Evolutionary conservation across 306 rosid species (phyloP).

Genomic region (Hippophae tibetana): DNA sequence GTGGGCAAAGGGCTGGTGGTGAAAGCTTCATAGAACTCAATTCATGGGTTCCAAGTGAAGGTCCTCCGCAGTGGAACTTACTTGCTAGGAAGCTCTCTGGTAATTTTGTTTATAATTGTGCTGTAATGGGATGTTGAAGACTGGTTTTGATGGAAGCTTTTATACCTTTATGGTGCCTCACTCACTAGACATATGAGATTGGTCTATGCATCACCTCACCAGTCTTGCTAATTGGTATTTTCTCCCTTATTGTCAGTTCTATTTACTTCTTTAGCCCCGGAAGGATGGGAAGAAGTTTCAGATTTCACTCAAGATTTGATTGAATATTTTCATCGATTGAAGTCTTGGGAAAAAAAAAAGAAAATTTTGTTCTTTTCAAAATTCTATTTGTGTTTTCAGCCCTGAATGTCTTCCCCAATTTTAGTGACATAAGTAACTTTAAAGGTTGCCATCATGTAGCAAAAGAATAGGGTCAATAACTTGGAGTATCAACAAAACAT

Average conservation of each 20-base stretch:
- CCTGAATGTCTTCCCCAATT: slow-evolving; percentile 42
- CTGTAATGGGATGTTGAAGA: slow-evolving; percentile 94
- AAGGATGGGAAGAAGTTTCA: slow-evolving; percentile 38
- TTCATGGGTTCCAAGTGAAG: slow-evolving; percentile 90
- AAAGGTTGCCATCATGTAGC: slow-evolving; percentile 53
- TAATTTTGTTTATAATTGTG: slow-evolving; percentile 90
- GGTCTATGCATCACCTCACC: slow-evolving; percentile 35
- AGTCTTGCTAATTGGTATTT: slow-evolving; percentile 71
- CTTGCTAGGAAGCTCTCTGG: slow-evolving; percentile 66
- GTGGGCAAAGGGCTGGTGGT: slow-evolving; percentile 68
- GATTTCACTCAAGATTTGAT: slow-evolving; percentile 55
- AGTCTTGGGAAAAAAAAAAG: slow-evolving; percentile 18
- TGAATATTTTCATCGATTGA: slow-evolving; percentile 39
- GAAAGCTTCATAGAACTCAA: slow-evolving; percentile 79
- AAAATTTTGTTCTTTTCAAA: slow-evolving; percentile 6
- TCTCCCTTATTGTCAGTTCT: slow-evolving; percentile 23
- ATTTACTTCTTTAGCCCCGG: slow-evolving; percentile 28
- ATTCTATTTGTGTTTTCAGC: slow-evolving; percentile 34
- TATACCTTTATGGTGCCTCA: slow-evolving; percentile 20
- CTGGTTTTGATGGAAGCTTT: slow-evolving; percentile 1
- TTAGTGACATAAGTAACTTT: slow-evolving; percentile 43
- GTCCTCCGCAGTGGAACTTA: slow-evolving; percentile 78
- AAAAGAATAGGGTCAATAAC: slow-evolving; percentile 62
- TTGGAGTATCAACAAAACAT: slow-evolving; percentile 40
- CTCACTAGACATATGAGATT: slow-evolving; percentile 29